Evolutionary conservation across 2,329 filamentous ascomycete genomes (phyloP).

Genomic region (Arthrobotrys iridis): DNA sequence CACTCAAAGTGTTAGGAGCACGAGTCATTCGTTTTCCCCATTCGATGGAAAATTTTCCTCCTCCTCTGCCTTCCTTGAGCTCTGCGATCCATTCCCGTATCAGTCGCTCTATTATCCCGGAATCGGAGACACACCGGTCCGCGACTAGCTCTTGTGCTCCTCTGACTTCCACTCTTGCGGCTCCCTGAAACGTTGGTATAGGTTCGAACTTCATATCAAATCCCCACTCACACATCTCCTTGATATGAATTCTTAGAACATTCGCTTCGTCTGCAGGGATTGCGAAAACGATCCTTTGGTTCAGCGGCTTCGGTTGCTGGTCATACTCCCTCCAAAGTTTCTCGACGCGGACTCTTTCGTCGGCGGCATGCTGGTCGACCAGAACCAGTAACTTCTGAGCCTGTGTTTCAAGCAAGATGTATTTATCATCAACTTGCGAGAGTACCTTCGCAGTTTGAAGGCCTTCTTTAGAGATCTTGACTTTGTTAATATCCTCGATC

Average conservation of each 20-base stretch:
- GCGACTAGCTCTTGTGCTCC: slow-evolving; percentile 76
- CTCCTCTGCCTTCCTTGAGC: slow-evolving; percentile 64
- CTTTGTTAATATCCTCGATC: background rate
- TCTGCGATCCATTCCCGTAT: slow-evolving; percentile 79
- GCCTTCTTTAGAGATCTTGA: slow-evolving; percentile 69
- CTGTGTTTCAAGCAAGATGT: slow-evolving; percentile 69
- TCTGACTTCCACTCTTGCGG: slow-evolving; percentile 60
- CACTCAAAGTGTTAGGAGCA: slow-evolving; percentile 3
- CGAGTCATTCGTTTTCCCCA: slow-evolving; percentile 5
- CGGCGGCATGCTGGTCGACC: slow-evolving; percentile 93
- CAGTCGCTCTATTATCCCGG: slow-evolving; percentile 76
- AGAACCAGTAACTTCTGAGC: slow-evolving; percentile 70
- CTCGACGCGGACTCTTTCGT: slow-evolving; percentile 86
- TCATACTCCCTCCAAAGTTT: slow-evolving; percentile 71
- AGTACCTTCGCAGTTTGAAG: slow-evolving; percentile 74
- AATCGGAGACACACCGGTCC: slow-evolving; percentile 78
- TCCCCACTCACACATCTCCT: slow-evolving; percentile 78
- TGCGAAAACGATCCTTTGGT: slow-evolving; percentile 72
- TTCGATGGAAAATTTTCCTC: background rate
- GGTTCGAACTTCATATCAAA: slow-evolving; percentile 66
- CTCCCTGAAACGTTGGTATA: background rate
- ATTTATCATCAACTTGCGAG: slow-evolving; percentile 88
- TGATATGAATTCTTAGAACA: slow-evolving; percentile 68
- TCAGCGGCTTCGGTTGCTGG: slow-evolving; percentile 61
- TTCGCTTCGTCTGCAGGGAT: slow-evolving; percentile 70